phyloP scores from a whole-genome alignment of 2,329 filamentous ascomycete species.

The Pseudocercospora vitis region DNA sequence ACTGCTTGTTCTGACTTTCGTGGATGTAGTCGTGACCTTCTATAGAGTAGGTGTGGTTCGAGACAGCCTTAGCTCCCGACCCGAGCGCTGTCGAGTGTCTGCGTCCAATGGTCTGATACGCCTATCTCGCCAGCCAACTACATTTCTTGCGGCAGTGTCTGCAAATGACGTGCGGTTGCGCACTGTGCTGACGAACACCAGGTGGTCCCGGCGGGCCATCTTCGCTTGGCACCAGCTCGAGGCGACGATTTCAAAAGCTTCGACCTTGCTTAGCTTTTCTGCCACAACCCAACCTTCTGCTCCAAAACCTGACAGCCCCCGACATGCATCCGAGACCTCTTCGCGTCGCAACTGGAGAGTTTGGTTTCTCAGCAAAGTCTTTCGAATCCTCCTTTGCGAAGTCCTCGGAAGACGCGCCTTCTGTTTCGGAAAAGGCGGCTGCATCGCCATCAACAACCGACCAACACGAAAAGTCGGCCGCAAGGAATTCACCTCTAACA shows the following conservation, averaged over 20 bases:
- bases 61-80: no score
- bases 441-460: not conserved
- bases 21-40: no score
- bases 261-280: not conserved
- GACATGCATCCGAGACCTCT: not conserved
- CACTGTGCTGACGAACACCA: not conserved
- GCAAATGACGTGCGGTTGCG: not conserved
- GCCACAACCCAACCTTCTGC: not conserved
- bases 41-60: no score
- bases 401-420: not conserved
- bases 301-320: not conserved
- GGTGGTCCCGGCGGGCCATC: not conserved
- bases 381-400: not conserved
- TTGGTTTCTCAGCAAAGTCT: not conserved
- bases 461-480: slow-evolving; percentile 4
- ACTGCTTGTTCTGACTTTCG: no score
- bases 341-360: not conserved
- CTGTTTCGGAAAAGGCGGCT: not conserved
- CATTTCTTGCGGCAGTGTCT: no score
- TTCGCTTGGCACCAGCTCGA: not conserved
- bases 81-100: no score
- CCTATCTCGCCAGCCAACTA: no score
- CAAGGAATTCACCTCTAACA: slow-evolving; percentile 12
- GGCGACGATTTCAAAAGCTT: not conserved
- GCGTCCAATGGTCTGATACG: not conserved